Evolutionary conservation across 495 filamentous ascomycete genomes (phyloP).

Genomic region (Pyronema omphalodes): DNA sequence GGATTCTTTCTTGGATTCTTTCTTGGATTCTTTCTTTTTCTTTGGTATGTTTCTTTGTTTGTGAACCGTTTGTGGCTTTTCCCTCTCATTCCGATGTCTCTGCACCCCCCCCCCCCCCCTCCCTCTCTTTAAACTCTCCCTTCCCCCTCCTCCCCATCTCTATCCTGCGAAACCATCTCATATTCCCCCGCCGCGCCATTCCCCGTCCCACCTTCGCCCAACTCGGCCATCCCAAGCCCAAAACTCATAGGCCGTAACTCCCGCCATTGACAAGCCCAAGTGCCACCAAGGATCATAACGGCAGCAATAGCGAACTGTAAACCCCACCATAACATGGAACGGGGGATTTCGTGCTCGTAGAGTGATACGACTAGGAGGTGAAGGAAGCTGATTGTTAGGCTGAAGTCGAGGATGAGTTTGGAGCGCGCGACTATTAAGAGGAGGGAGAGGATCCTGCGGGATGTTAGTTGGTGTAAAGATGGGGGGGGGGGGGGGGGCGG

Average conservation of each 20-base stretch:
- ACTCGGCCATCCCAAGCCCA: constrained; percentile 34
- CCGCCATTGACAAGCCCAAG: constrained; percentile 80
- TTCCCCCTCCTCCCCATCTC: neutral
- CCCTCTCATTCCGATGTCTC: too few relatives aligned
- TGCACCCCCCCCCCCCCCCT: neutral
- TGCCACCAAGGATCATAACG: constrained; percentile 53
- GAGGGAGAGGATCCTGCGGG: constrained; percentile 50
- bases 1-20: too few relatives aligned
- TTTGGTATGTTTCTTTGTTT: too few relatives aligned
- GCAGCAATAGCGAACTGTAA: constrained; percentile 49
- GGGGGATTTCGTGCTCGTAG: constrained; percentile 57
- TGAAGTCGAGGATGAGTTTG: constrained; percentile 86
- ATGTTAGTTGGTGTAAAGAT: neutral
- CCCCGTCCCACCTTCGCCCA: neutral
- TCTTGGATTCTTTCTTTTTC: too few relatives aligned
- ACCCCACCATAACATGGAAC: constrained; percentile 71
- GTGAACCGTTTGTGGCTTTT: too few relatives aligned
- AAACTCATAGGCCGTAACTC: constrained; percentile 81
- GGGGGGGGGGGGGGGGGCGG: neutral
- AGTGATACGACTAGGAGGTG: constrained; percentile 61
- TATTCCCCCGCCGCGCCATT: neutral
- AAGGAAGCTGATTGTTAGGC: constrained; percentile 69
- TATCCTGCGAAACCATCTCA: neutral
- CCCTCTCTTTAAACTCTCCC: neutral
- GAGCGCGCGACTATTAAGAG: constrained; percentile 64